Conservation (phyloP, 495 filamentous ascomycete species). For the Aspergillus baeticus region DNA sequence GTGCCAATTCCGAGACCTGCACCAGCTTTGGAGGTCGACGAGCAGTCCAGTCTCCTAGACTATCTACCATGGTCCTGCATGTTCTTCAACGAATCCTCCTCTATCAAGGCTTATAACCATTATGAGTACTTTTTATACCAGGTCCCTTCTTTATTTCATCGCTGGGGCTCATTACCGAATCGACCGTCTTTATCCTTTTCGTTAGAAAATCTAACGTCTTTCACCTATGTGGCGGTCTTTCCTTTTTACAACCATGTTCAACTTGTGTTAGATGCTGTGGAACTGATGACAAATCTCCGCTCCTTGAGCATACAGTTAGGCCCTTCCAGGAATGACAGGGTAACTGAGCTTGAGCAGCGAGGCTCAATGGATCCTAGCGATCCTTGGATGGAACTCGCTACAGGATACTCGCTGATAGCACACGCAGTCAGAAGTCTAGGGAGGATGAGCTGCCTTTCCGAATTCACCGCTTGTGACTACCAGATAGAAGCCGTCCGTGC, state of each 20-base stretch:
- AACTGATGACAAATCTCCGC: slow-evolving; percentile 28
- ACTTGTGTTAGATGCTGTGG: slow-evolving; percentile 30
- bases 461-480: slow-evolving; percentile 32
- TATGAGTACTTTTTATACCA: slow-evolving; percentile 44
- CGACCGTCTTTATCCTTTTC: slow-evolving; percentile 8
- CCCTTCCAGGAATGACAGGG: slow-evolving; percentile 29
- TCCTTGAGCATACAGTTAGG: slow-evolving; percentile 33
- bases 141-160: slow-evolving; percentile 34
- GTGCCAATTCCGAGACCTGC: background rate
- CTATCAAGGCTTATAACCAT: slow-evolving; percentile 41
- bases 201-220: slow-evolving; percentile 26
- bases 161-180: slow-evolving; percentile 27
- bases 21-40: slow-evolving; percentile 8
- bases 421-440: slow-evolving; percentile 27
- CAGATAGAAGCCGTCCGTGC: slow-evolving; percentile 29
- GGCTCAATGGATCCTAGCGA: slow-evolving; percentile 44
- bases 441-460: slow-evolving; percentile 15
- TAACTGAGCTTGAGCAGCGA: slow-evolving; percentile 36
- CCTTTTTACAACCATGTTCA: slow-evolving; percentile 47
- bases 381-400: slow-evolving; percentile 45
- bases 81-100: slow-evolving; percentile 41
- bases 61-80: slow-evolving; percentile 35
- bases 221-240: slow-evolving; percentile 44
- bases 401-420: slow-evolving; percentile 38
- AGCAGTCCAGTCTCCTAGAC: slow-evolving; percentile 21